Conservation (phyloP, 805 yeast genomes). For the Candida caryicola region DNA sequence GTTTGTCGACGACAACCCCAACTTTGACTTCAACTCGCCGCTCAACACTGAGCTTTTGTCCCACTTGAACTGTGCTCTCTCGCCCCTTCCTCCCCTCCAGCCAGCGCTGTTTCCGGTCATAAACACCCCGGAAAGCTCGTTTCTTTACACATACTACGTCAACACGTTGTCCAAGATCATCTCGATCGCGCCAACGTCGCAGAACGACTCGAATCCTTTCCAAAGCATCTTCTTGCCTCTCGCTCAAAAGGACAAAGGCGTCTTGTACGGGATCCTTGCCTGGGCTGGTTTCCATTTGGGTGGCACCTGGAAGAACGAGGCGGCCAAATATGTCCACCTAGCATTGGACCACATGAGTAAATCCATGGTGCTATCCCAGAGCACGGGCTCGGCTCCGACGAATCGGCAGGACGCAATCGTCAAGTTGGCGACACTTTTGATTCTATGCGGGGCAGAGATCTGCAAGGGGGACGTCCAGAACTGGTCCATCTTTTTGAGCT, state of each 20-base stretch:
- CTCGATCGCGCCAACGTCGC: conserved; percentile 46
- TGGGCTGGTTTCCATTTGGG: conserved; percentile 57
- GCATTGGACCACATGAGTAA: conserved; percentile 44
- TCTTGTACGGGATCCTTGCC: conserved; percentile 49
- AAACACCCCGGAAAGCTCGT: conserved; percentile 16
- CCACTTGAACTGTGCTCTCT: conserved; percentile 18
- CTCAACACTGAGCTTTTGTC: conserved; percentile 6
- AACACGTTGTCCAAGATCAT: conserved; percentile 42
- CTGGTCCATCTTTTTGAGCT: conserved; percentile 65
- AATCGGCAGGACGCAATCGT: conserved; percentile 36
- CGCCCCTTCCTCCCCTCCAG: conserved; percentile 26
- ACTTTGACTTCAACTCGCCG: conserved; percentile 1
- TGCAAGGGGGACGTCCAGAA: conserved; percentile 77
- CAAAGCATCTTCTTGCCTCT: conserved; percentile 53
- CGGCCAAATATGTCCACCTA: conserved; percentile 44
- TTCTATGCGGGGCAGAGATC: conserved; percentile 76
- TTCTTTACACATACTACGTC: conserved; percentile 48
- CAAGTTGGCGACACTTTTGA: conserved; percentile 62
- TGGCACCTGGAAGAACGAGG: conserved; percentile 46
- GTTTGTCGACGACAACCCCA: conserved; percentile 3
- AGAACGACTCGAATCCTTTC: conserved; percentile 47
- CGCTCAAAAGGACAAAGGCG: conserved; percentile 51
- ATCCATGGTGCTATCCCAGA: conserved; percentile 23
- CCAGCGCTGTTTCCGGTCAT: conserved; percentile 22
- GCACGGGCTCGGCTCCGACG: conserved; percentile 10